Conservation (phyloP, 768 basidiomycete species). For the Boletus vermiculosoides region DNA sequence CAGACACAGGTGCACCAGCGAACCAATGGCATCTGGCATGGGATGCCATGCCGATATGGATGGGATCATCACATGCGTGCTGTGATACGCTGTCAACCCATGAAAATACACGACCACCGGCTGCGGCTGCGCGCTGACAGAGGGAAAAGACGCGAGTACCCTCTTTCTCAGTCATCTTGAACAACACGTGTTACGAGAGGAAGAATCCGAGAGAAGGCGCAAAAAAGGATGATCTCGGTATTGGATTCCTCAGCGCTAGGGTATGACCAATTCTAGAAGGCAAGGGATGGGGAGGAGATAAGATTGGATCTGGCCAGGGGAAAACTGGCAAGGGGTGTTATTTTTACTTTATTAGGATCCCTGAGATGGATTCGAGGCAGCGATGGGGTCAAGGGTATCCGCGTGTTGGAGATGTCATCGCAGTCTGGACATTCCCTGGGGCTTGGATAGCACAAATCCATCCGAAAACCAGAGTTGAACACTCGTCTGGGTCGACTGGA, state of each 20-base stretch:
- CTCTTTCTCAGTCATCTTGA: constrained; percentile 15
- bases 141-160: constrained; percentile 8
- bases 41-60: not conserved
- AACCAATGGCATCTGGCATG: not conserved
- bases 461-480: not conserved
- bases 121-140: constrained; percentile 12
- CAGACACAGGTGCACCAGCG: not conserved
- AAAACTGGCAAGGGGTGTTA: not conserved
- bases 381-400: constrained; percentile 23
- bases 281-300: constrained; percentile 14
- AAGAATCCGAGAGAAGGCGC: constrained; percentile 6
- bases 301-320: constrained; percentile 22
- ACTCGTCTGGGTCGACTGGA: not conserved
- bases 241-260: constrained; percentile 7
- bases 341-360: constrained; percentile 3
- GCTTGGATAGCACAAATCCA: not conserved
- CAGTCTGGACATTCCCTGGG: not conserved
- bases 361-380: not conserved
- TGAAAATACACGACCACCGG: not conserved
- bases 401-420: not conserved
- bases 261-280: constrained; percentile 20
- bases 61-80: constrained; percentile 10
- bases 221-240: constrained; percentile 12
- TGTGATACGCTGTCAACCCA: constrained; percentile 3
- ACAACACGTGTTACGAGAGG: constrained; percentile 23